Conservation (phyloP, 192 early-diverging fungal genomes). For the Entomortierella chlamydospora region DNA sequence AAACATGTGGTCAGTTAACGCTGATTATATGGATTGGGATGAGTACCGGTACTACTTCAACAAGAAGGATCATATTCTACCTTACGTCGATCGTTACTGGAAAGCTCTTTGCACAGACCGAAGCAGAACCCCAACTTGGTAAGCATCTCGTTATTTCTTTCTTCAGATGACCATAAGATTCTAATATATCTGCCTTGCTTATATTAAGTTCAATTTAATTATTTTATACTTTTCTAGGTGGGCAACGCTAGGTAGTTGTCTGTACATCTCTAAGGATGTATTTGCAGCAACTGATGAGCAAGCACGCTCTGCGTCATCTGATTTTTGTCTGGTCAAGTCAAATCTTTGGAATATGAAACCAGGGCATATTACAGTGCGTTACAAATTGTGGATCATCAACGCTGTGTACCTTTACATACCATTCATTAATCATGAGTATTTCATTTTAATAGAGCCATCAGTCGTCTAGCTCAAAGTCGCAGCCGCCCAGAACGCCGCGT, state of each 20-base stretch:
- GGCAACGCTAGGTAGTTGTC: constrained; percentile 73
- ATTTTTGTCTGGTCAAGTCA: constrained; percentile 67
- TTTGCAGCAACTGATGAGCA: constrained; percentile 69
- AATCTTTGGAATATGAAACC: constrained; percentile 73
- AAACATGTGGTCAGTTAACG: constrained; percentile 47
- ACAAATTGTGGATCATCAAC: neutral
- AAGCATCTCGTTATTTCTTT: neutral
- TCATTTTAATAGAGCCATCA: constrained; percentile 32
- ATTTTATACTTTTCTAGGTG: constrained; percentile 51
- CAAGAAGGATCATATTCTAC: constrained; percentile 72
- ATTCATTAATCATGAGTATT: neutral
- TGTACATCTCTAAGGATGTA: constrained; percentile 72
- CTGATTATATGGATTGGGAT: constrained; percentile 50
- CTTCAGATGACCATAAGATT: neutral
- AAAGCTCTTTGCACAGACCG: constrained; percentile 72
- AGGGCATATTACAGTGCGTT: constrained; percentile 47
- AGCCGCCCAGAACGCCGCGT: constrained; percentile 18
- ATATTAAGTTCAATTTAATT: neutral
- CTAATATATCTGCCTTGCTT: neutral
- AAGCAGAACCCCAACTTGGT: constrained; percentile 72
- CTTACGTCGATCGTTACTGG: constrained; percentile 75
- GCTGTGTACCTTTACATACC: neutral
- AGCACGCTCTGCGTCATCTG: constrained; percentile 67
- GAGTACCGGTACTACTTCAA: constrained; percentile 70
- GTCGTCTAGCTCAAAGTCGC: constrained; percentile 49